Conservation (phyloP, 495 filamentous ascomycete species). For the Tirmania nivea region DNA sequence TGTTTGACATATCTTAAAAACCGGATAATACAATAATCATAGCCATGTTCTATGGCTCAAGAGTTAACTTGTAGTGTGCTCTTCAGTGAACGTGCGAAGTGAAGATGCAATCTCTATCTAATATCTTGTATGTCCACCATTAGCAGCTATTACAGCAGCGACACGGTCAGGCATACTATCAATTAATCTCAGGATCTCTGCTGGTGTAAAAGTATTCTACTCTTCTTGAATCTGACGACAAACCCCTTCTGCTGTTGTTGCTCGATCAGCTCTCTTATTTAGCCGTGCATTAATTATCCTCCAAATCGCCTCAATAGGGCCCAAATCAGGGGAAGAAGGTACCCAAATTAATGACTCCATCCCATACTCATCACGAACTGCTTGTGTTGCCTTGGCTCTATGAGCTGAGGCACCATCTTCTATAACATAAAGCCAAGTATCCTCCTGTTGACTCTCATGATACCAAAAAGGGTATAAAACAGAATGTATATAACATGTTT, state of each 20-base stretch:
- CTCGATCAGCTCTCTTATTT: not conserved
- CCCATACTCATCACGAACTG: not conserved
- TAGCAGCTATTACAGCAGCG: slow-evolving; percentile 1
- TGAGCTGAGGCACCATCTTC: slow-evolving; percentile 4
- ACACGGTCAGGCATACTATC: slow-evolving; percentile 2
- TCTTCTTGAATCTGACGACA: not conserved
- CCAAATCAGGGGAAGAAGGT: not conserved
- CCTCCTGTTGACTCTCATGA: not conserved
- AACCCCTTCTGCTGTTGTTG: not conserved
- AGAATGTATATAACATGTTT: not conserved
- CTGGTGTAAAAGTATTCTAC: not conserved
- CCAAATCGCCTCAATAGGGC: not conserved
- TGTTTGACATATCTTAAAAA: no score
- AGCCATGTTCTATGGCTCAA: slow-evolving; percentile 12
- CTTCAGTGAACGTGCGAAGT: no score
- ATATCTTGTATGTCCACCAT: slow-evolving; percentile 1
- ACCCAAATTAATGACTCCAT: not conserved
- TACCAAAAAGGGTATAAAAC: not conserved
- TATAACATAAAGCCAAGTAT: not conserved
- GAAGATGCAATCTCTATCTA: no score
- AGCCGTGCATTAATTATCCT: not conserved
- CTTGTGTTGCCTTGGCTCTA: not conserved
- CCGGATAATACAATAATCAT: not conserved
- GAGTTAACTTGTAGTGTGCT: slow-evolving; percentile 12
- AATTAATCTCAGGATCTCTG: not conserved